Conservation (phyloP, 2,329 filamentous ascomycete genomes). For the Monosporascus sp. region DNA sequence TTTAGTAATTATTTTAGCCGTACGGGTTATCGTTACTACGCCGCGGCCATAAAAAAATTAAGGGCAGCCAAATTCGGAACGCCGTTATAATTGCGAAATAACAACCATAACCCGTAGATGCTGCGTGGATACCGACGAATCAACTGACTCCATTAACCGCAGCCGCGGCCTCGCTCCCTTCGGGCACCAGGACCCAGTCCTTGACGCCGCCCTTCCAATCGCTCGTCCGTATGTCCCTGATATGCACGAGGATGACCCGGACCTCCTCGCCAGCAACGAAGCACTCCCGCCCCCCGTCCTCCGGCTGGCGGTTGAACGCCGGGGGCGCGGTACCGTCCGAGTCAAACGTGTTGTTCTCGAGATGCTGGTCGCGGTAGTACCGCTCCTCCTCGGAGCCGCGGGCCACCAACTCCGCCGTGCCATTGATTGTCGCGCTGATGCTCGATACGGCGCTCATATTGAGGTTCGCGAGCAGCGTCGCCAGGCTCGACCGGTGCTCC, state of each 20-base stretch:
- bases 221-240: slow-evolving; percentile 79
- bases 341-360: slow-evolving; percentile 89
- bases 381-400: slow-evolving; percentile 73
- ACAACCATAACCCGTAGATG: no score
- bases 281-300: slow-evolving; percentile 46
- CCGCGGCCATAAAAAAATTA: no score
- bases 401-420: slow-evolving; percentile 70
- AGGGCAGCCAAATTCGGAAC: no score
- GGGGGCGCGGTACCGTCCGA: slow-evolving; percentile 41
- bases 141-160: slow-evolving; percentile 36
- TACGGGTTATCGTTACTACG: no score
- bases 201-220: slow-evolving; percentile 94
- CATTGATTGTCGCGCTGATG: slow-evolving; percentile 91
- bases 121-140: not conserved
- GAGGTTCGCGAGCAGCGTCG: slow-evolving; percentile 79
- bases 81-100: no score
- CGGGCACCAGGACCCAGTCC: slow-evolving; percentile 59
- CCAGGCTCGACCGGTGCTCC: slow-evolving; percentile 67
- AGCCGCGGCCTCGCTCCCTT: slow-evolving; percentile 15
- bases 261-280: slow-evolving; percentile 81
- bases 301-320: slow-evolving; percentile 29
- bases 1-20: no score
- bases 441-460: slow-evolving; percentile 83
- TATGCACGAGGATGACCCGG: slow-evolving; percentile 78
- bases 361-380: slow-evolving; percentile 77